These are phyloP conservation scores for Metschnikowia dekortorum DNA, from an alignment of 805 yeast species.

Conservation along the genomic window DNA sequence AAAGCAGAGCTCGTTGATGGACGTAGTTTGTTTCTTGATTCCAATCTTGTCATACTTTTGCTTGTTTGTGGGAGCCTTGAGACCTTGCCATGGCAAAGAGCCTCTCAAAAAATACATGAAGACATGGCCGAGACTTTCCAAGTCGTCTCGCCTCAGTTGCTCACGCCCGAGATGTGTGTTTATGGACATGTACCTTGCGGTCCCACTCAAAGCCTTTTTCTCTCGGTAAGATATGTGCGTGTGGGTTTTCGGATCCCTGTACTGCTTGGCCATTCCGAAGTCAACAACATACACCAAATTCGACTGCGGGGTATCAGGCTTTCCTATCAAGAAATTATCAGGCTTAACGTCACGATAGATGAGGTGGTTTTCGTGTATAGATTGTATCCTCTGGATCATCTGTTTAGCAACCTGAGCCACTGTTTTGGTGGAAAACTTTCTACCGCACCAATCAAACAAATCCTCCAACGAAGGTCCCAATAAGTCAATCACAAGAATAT, in stretches of 20 bases:
- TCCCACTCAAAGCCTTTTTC: slow-evolving; percentile 91
- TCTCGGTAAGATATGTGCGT: slow-evolving; percentile 96
- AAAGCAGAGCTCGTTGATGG: slow-evolving; percentile 77
- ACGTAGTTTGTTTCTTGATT: slow-evolving; percentile 88
- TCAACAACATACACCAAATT: slow-evolving; percentile 87
- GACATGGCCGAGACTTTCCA: slow-evolving; percentile 95
- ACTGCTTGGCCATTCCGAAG: slow-evolving; percentile 98
- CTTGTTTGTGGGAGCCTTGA: slow-evolving; percentile 96
- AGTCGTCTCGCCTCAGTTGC: slow-evolving; percentile 93
- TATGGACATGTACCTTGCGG: slow-evolving; percentile 98
- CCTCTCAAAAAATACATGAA: slow-evolving; percentile 93
- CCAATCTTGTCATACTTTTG: slow-evolving; percentile 98
- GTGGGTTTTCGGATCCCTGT: slow-evolving; percentile 93
- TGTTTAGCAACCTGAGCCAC: slow-evolving; percentile 92
- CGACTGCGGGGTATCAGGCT: slow-evolving; percentile 79
- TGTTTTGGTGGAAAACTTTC: slow-evolving; percentile 81
- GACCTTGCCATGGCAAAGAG: slow-evolving; percentile 97
- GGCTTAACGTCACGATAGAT: slow-evolving; percentile 97
- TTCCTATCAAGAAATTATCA: slow-evolving; percentile 91
- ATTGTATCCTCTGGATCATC: slow-evolving; percentile 84
- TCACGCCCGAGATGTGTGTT: slow-evolving; percentile 97
- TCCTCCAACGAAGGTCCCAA: slow-evolving; percentile 96
- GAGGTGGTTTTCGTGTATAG: slow-evolving; percentile 83
- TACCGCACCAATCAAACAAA: slow-evolving; percentile 96
- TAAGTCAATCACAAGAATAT: slow-evolving; percentile 88